Conservation (phyloP, 441 rosid genomes). For the Kokia cookei region DNA sequence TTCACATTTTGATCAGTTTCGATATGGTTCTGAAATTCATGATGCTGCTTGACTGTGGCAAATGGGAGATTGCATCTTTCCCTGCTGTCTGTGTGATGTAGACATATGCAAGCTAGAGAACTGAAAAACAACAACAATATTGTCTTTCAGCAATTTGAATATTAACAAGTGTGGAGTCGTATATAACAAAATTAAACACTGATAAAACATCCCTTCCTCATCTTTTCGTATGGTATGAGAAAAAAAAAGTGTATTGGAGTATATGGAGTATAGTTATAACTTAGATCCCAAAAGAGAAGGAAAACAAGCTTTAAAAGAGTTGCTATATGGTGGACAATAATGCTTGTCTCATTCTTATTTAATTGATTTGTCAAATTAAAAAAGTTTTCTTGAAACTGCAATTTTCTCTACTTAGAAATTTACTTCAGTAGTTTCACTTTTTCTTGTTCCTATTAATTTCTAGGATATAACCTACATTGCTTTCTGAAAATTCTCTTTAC, state of each 20-base stretch:
- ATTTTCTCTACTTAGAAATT: not conserved
- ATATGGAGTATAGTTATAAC: not conserved
- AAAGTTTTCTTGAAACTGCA: not conserved
- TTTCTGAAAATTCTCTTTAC: not conserved
- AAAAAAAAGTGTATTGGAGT: not conserved
- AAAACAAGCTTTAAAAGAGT: not conserved
- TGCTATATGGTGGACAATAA: not conserved
- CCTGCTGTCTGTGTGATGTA: not conserved
- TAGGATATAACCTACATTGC: not conserved
- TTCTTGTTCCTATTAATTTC: not conserved
- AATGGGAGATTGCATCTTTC: not conserved
- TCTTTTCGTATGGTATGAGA: not conserved
- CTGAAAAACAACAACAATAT: not conserved
- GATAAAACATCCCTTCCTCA: not conserved
- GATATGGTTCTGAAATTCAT: not conserved
- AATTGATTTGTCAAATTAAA: not conserved
- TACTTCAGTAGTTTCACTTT: not conserved
- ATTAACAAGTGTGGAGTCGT: not conserved
- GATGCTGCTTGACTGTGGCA: not conserved
- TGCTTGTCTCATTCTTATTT: not conserved
- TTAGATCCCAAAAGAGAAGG: not conserved
- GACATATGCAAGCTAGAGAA: not conserved
- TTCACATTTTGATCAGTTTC: not conserved
- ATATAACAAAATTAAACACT: not conserved
- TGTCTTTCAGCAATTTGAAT: not conserved